A percentile compares a stretch with the other conserved stretches of the same genome.
Evolutionary conservation across 2,329 filamentous ascomycete genomes (phyloP).

Genomic region (Lachnellula suecica): DNA sequence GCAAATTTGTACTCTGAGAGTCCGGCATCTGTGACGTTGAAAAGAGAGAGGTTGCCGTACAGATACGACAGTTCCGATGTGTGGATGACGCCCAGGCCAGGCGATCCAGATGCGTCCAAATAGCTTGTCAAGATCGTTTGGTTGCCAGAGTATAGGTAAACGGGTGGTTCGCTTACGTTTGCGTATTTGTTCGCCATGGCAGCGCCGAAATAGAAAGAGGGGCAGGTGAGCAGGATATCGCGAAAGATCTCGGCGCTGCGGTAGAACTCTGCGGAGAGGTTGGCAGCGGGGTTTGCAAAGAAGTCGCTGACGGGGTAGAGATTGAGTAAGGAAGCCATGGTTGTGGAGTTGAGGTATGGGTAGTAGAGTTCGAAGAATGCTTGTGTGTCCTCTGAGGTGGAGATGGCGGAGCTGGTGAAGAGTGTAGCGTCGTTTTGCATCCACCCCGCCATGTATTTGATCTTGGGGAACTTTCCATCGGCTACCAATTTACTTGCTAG

Average conservation of each 20-base stretch:
- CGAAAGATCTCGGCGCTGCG: conserved; percentile 48
- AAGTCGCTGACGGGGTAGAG: conserved; percentile 53
- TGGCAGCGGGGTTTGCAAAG: conserved; percentile 34
- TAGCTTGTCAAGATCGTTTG: conserved; percentile 51
- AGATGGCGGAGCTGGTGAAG: conserved; percentile 41
- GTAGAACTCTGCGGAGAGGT: conserved; percentile 48
- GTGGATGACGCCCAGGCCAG: conserved; percentile 47
- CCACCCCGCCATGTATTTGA: conserved; percentile 44
- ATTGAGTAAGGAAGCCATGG: conserved; percentile 41
- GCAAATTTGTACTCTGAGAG: conserved; percentile 28
- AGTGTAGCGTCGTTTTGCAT: conserved; percentile 43
- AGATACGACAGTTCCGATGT: conserved; percentile 54
- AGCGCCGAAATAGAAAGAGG: conserved; percentile 42
- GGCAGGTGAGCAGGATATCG: conserved; percentile 52
- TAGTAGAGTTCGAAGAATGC: conserved; percentile 41
- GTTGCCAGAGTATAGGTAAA: conserved; percentile 53
- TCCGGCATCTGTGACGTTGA: conserved; percentile 35
- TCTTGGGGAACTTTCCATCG: conserved; percentile 41
- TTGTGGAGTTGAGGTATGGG: conserved; percentile 34
- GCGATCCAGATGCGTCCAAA: conserved; percentile 35
- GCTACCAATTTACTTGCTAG: conserved; percentile 41
- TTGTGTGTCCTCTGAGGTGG: conserved; percentile 38
- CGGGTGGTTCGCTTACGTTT: conserved; percentile 35
- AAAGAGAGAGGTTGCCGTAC: conserved; percentile 46
- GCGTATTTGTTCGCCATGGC: conserved; percentile 34